Conservation (phyloP, 2,329 filamentous ascomycete genomes). For the Colletotrichum sp. region DNA sequence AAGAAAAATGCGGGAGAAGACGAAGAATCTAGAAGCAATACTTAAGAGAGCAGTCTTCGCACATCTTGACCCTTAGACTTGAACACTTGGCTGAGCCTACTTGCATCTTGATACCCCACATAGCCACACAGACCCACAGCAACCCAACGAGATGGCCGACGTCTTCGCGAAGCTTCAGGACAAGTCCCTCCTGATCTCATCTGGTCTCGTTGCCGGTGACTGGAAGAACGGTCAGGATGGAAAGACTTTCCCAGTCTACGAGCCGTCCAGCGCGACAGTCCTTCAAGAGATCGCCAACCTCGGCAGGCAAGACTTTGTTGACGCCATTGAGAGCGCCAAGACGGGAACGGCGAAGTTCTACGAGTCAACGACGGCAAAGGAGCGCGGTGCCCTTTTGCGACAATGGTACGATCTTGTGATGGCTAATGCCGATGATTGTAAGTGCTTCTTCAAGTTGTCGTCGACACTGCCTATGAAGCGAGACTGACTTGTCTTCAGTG, state of each 20-base stretch:
- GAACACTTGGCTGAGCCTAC: background rate
- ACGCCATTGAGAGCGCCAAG: constrained; percentile 42
- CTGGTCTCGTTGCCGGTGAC: constrained; percentile 43
- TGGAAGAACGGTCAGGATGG: constrained; percentile 50
- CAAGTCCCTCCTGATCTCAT: background rate
- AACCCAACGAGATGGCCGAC: background rate
- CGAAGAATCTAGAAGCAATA: background rate
- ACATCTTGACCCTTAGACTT: background rate
- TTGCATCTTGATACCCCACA: background rate
- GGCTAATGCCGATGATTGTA: constrained; percentile 34
- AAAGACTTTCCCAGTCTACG: constrained; percentile 55
- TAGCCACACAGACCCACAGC: background rate
- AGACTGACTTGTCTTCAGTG: constrained; percentile 21
- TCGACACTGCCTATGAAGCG: too few relatives aligned
- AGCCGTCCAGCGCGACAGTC: constrained; percentile 53
- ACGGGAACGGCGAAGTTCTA: constrained; percentile 40
- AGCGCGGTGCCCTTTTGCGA: constrained; percentile 36
- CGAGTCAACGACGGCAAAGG: constrained; percentile 39
- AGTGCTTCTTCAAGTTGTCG: background rate
- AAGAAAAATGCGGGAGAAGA: background rate
- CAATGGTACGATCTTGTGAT: constrained; percentile 40
- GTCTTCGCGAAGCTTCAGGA: background rate
- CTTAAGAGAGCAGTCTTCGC: background rate
- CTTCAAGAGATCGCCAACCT: constrained; percentile 57
- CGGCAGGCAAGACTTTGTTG: constrained; percentile 26